Percentiles rank a stretch among this genome's conserved stretches.
Conservation (phyloP, 1,139 yeast genomes). For the Pichia sp. region DNA sequence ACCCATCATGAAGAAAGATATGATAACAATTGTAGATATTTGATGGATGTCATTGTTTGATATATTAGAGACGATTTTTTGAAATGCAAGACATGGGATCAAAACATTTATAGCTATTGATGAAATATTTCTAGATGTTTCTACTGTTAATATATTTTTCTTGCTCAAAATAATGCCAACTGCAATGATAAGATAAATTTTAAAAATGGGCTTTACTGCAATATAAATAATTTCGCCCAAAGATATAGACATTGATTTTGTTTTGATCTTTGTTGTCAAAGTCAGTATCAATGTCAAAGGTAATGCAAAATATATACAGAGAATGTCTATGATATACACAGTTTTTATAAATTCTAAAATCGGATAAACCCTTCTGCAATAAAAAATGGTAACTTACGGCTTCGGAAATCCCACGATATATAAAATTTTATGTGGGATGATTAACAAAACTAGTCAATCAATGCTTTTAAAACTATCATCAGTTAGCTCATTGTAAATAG, state of each 20-base stretch:
- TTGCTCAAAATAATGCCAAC: constrained; percentile 66
- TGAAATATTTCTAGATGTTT: constrained; percentile 71
- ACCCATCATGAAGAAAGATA: constrained; percentile 54
- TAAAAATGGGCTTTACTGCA: constrained; percentile 80
- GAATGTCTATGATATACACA: too few species aligned
- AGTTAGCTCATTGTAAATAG: constrained; percentile 5
- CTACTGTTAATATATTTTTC: constrained; percentile 60
- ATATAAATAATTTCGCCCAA: constrained; percentile 71
- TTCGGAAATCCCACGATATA: too few species aligned
- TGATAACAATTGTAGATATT: constrained; percentile 66
- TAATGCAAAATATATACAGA: too few species aligned
- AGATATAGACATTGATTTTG: not conserved
- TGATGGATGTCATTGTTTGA: constrained; percentile 66
- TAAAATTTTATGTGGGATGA: too few species aligned
- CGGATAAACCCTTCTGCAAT: too few species aligned
- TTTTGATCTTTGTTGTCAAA: too few species aligned
- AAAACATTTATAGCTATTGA: constrained; percentile 65
- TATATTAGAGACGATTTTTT: constrained; percentile 64
- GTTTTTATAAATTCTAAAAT: too few species aligned
- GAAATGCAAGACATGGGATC: constrained; percentile 73
- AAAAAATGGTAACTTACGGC: too few species aligned
- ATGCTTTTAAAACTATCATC: constrained; percentile 2
- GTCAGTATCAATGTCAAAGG: too few species aligned
- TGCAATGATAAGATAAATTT: constrained; percentile 69
- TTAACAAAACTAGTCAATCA: too few species aligned